Percentiles rank a stretch among this genome's conserved stretches.
These are phyloP conservation scores for Raffaelea ambrosiae DNA, from an alignment of 2,329 filamentous ascomycete species.

Conservation along the genomic window DNA sequence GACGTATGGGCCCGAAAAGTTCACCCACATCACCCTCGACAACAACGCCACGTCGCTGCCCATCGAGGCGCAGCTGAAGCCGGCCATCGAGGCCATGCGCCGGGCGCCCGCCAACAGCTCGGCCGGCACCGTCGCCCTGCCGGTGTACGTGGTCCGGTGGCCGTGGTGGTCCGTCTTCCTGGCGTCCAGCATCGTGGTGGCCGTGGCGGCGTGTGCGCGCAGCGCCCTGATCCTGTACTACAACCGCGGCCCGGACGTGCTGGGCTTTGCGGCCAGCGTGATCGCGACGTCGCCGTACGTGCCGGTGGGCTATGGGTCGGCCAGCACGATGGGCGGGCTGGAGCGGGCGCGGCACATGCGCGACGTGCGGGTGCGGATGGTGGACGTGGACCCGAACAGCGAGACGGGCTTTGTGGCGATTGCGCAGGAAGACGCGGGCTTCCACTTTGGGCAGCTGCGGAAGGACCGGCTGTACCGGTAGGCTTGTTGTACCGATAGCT, in stretches of 20 bases:
- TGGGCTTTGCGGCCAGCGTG: not conserved
- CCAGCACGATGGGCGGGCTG: not conserved
- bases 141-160: not conserved
- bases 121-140: not conserved
- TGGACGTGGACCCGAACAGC: not conserved
- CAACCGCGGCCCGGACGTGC: not conserved
- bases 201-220: not conserved
- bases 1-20: not conserved
- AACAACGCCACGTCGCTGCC: not conserved
- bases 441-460: not conserved
- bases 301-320: not conserved
- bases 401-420: not conserved
- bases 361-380: not conserved
- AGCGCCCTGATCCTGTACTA: not conserved
- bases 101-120: not conserved
- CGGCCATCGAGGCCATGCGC: not conserved
- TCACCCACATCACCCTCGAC: not conserved
- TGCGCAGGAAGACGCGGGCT: not conserved
- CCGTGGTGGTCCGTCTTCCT: not conserved
- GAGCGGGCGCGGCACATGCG: not conserved
- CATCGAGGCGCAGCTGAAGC: too few relatives aligned
- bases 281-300: not conserved
- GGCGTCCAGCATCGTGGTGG: not conserved
- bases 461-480: not conserved
- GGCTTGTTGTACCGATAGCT: not conserved